Evolutionary conservation across 176 grass and related monocot species (phyloP).

Genomic region (Aegilops sharonensis): DNA sequence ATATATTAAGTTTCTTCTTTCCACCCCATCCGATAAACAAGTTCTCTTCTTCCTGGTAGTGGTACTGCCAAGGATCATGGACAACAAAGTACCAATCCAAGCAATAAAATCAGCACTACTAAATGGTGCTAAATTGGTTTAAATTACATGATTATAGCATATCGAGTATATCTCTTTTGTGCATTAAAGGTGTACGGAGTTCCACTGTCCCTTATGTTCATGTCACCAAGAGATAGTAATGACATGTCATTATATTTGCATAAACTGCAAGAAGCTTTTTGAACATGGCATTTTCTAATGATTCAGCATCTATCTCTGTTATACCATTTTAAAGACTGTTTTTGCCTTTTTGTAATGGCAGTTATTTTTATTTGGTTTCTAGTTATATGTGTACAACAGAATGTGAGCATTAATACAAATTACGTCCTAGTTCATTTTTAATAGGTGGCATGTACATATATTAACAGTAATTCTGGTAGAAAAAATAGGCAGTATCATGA

Average conservation of each 20-base stretch:
- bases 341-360: background rate
- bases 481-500: background rate
- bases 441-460: background rate
- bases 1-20: background rate
- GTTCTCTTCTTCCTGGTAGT: background rate
- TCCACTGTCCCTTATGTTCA: background rate
- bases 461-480: background rate
- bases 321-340: background rate
- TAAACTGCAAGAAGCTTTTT: background rate
- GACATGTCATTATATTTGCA: background rate
- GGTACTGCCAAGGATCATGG: background rate
- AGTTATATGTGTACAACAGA: background rate
- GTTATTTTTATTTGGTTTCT: background rate
- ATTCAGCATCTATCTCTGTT: background rate
- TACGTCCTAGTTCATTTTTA: background rate
- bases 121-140: slow-evolving; percentile 5
- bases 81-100: background rate
- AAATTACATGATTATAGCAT: background rate
- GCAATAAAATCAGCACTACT: background rate
- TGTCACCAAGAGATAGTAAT: background rate
- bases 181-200: background rate
- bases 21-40: background rate
- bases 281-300: slow-evolving; percentile 5
- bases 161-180: background rate
- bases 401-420: background rate